phyloP scores from a whole-genome alignment of 2,329 filamentous ascomycete genomes.

The Apiospora hydei region DNA sequence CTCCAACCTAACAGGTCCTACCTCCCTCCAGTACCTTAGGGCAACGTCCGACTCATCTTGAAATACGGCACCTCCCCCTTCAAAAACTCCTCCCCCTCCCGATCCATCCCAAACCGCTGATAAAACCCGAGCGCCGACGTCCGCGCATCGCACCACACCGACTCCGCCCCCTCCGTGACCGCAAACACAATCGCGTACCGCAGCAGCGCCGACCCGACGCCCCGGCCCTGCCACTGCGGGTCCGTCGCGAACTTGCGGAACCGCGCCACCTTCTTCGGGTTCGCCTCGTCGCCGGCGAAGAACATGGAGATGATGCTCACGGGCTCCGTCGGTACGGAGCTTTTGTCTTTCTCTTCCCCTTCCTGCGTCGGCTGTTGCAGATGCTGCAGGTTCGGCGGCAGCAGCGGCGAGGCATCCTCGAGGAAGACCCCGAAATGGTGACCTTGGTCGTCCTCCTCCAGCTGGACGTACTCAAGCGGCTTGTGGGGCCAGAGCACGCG shows the following conservation, averaged over 20 bases:
- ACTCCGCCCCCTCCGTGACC: slow-evolving; percentile 30
- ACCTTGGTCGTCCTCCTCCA: slow-evolving; percentile 33
- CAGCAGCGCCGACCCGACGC: slow-evolving; percentile 35
- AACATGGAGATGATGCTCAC: slow-evolving; percentile 38
- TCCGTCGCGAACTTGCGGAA: slow-evolving; percentile 39
- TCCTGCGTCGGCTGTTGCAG: neutral
- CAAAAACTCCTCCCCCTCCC: slow-evolving; percentile 34
- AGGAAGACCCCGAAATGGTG: slow-evolving; percentile 36
- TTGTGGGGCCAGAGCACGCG: slow-evolving; percentile 36
- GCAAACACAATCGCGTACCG: slow-evolving; percentile 33
- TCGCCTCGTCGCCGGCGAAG: slow-evolving; percentile 29
- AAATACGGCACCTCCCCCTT: slow-evolving; percentile 37
- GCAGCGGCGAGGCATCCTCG: neutral
- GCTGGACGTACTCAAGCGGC: slow-evolving; percentile 34
- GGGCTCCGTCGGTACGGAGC: slow-evolving; percentile 10
- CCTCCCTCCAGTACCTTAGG: neutral
- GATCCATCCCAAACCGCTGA: slow-evolving; percentile 34
- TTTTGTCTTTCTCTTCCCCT: neutral
- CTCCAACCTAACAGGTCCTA: neutral
- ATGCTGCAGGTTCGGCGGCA: neutral
- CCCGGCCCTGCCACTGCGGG: slow-evolving; percentile 33
- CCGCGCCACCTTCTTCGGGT: slow-evolving; percentile 24
- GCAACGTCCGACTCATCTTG: slow-evolving; percentile 30
- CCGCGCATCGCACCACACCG: slow-evolving; percentile 38
- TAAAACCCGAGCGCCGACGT: slow-evolving; percentile 35